These are phyloP conservation scores for Vitis amurensis DNA, from an alignment of 164 flowering plant genomes.

Conservation along the genomic window DNA sequence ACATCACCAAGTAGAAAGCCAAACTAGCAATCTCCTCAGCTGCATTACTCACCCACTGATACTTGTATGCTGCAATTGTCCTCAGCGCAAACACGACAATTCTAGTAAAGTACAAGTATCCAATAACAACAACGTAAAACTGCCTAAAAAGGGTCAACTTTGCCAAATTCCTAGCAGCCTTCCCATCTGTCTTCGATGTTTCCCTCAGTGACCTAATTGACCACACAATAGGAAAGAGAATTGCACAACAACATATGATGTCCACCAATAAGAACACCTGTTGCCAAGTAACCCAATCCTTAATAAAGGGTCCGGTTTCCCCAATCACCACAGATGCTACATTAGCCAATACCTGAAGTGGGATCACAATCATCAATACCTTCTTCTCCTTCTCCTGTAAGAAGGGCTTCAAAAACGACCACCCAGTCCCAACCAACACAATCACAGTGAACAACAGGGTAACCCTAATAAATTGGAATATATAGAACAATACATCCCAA, in stretches of 20 bases:
- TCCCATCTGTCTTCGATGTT: conserved; percentile 80
- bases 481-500: conserved; percentile 76
- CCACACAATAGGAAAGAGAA: conserved; percentile 85
- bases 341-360: conserved; percentile 74
- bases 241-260: conserved; percentile 72
- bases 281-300: conserved; percentile 82
- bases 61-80: conserved; percentile 71
- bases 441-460: conserved; percentile 71
- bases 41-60: conserved; percentile 72
- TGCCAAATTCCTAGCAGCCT: conserved; percentile 79
- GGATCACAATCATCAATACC: conserved; percentile 76
- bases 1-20: conserved; percentile 60
- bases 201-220: conserved; percentile 67
- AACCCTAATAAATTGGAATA: conserved; percentile 65
- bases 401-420: conserved; percentile 84
- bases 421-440: conserved; percentile 72
- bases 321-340: conserved; percentile 69
- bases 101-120: conserved; percentile 73
- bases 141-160: conserved; percentile 71
- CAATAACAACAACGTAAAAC: conserved; percentile 72
- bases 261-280: conserved; percentile 76
- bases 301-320: conserved; percentile 74
- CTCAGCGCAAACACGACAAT: conserved; percentile 71
- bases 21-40: conserved; percentile 74
- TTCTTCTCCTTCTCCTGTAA: conserved; percentile 81